phyloP scores from a whole-genome alignment of 2,329 filamentous ascomycete species.

The Pestalotiopsis sp. region DNA sequence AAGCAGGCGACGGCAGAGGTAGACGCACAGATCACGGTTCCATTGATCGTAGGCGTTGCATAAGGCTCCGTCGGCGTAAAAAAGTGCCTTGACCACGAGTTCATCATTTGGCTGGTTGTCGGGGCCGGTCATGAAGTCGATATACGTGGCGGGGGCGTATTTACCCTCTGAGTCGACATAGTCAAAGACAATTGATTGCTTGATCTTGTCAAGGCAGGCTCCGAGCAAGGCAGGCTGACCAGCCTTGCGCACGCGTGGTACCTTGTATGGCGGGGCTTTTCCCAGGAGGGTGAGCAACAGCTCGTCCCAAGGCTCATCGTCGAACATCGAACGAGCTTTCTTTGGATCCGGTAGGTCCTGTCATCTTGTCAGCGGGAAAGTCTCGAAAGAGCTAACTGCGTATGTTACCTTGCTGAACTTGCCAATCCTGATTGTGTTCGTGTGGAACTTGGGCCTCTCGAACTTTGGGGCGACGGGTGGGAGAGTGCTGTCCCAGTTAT shows the following conservation, averaged over 20 bases:
- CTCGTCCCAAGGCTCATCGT: too few species aligned
- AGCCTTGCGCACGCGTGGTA: neutral
- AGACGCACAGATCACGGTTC: neutral
- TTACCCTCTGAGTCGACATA: neutral
- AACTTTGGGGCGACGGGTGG: too few species aligned
- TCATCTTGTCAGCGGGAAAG: too few species aligned
- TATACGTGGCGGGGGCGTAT: neutral
- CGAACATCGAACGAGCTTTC: too few species aligned
- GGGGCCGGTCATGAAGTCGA: neutral
- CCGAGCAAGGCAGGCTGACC: neutral
- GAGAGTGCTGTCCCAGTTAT: too few species aligned
- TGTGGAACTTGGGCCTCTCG: too few species aligned
- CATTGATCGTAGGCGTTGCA: neutral
- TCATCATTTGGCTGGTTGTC: neutral
- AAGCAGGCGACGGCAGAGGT: neutral
- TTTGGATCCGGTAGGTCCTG: too few species aligned
- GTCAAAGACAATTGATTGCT: neutral
- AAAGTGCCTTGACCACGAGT: neutral
- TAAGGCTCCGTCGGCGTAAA: neutral
- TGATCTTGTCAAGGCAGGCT: neutral
- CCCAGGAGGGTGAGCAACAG: neutral
- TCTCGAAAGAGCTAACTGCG: too few species aligned
- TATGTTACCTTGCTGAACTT: too few species aligned
- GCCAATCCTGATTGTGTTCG: too few species aligned
- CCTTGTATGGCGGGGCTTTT: neutral